Evolutionary conservation across 83 land plant genomes (phyloP).

Genomic region (Larix sibirica): DNA sequence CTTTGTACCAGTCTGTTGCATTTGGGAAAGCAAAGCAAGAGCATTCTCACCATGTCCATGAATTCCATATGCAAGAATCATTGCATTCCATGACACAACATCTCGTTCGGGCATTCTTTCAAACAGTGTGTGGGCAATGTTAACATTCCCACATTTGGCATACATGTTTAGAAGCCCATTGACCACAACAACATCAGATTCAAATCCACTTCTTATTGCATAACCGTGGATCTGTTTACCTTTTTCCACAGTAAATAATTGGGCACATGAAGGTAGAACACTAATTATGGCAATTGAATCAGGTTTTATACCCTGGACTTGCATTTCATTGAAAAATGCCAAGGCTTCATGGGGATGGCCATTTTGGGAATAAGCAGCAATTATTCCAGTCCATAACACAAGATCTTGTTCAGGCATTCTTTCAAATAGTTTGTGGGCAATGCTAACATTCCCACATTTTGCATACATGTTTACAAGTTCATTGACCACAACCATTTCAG

Average conservation of each 20-base stretch:
- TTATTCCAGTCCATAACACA: too few relatives aligned
- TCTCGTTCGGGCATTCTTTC: constrained; percentile 34
- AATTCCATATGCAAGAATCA: constrained; percentile 20
- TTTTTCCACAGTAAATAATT: constrained; percentile 26
- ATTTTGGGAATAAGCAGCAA: constrained; percentile 26
- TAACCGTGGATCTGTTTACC: constrained; percentile 53
- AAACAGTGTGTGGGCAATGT: constrained; percentile 37
- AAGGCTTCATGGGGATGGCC: constrained; percentile 35
- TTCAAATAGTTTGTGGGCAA: too few relatives aligned
- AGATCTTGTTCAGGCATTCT: too few relatives aligned
- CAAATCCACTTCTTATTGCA: constrained; percentile 16
- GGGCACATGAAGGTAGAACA: constrained; percentile 47
- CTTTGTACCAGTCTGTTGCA: too few relatives aligned
- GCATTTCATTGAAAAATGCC: constrained; percentile 53
- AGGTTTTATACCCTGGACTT: constrained; percentile 27
- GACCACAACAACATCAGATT: constrained; percentile 38
- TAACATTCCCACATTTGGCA: constrained; percentile 39
- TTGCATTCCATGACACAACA: constrained; percentile 65
- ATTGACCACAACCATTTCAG: constrained; percentile 54
- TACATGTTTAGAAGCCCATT: constrained; percentile 56
- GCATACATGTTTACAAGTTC: constrained; percentile 43
- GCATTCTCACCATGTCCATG: too few relatives aligned
- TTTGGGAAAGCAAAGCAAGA: too few relatives aligned
- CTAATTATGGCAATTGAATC: constrained; percentile 42
- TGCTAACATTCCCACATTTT: background rate